phyloP scores from a whole-genome alignment of 768 basidiomycete genomes.

The Tephrocybe rancida region DNA sequence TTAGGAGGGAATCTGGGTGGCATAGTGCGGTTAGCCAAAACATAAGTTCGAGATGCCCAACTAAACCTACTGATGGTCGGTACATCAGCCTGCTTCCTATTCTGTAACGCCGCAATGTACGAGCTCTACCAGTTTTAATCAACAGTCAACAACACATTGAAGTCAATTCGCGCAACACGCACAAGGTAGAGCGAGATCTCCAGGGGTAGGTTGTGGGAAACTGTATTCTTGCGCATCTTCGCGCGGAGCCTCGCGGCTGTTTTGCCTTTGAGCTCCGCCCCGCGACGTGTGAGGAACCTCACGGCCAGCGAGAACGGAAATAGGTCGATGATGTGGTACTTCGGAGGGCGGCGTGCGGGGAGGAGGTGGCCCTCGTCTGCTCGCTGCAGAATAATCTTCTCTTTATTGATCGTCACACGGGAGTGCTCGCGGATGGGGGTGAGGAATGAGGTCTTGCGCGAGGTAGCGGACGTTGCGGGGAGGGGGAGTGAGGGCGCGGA shows the following conservation, averaged over 20 bases:
- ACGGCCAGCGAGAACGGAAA: slow-evolving; percentile 72
- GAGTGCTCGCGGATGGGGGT: neutral
- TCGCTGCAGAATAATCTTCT: slow-evolving; percentile 38
- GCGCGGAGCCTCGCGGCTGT: slow-evolving; percentile 60
- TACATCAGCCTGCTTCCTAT: slow-evolving; percentile 56
- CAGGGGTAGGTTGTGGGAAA: slow-evolving; percentile 65
- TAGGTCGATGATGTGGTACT: slow-evolving; percentile 61
- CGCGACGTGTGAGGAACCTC: slow-evolving; percentile 43
- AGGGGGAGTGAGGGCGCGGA: slow-evolving; percentile 17
- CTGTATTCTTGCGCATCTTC: slow-evolving; percentile 41
- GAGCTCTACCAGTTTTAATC: slow-evolving; percentile 52
- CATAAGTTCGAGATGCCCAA: slow-evolving; percentile 1
- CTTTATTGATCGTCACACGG: slow-evolving; percentile 6
- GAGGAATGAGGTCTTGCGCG: slow-evolving; percentile 16
- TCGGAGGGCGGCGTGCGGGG: slow-evolving; percentile 60
- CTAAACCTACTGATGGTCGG: slow-evolving; percentile 58
- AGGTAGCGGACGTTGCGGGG: slow-evolving; percentile 26
- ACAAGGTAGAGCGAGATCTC: slow-evolving; percentile 73
- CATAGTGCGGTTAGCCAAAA: neutral
- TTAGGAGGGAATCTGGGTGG: slow-evolving; percentile 44
- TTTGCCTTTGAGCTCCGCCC: slow-evolving; percentile 60
- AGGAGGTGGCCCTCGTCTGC: slow-evolving; percentile 49
- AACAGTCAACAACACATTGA: neutral
- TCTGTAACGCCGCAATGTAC: slow-evolving; percentile 62
- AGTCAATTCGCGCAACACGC: slow-evolving; percentile 14